Evolutionary conservation across 2,329 filamentous ascomycete genomes (phyloP), one percentile per base, ranked within the genome.

Genomic region (Aspergillus niger): DNA sequence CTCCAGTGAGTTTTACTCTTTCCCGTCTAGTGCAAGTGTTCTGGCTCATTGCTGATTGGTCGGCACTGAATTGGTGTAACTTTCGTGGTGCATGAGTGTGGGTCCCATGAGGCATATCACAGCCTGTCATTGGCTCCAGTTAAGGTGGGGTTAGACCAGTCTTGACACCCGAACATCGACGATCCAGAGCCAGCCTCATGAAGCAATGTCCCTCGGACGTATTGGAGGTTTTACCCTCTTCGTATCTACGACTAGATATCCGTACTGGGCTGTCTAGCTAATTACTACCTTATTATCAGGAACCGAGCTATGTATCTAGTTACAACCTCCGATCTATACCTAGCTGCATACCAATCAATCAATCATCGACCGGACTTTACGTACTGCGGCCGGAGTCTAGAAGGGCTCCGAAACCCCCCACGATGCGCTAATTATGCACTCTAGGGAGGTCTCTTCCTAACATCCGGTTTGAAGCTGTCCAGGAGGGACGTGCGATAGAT

Each of bases 101-200:
- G 41, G 22, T 5, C 41, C 10, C 17, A 44, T 44, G 10, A 24
- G 15, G 41, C 47, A 30, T 30, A n/a, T n/a, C 8, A 8, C 47
- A 49, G 3, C 11, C 26, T 3, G 13, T n/a, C 47, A 50, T 50
- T 50, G 47, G 44, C 24, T 17, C 11, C 5, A 8, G 1, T 49
- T 11, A 5, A 28, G 15, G 44, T 49, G 44, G 44, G 47, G 26
- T 30, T n/a, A 17, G 32, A 17, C 47, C 47, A 50, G 28, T 50
- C 47, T 50, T 50, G 47, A 50, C 47, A 50, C 47, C 47, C 47
- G 47, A 15, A 49, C 47, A 13, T 49, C 47, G 47, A 50, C 47
- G 47, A 50, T 32, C 47, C 47, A 50, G 47, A 50, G 47, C 47
- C 47, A 50, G 47, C 47, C 44, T 30, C 47, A 50, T 50, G 28